Evolutionary conservation across 2,329 filamentous ascomycete genomes (phyloP).

Genomic region (Hypoxylon sp.): DNA sequence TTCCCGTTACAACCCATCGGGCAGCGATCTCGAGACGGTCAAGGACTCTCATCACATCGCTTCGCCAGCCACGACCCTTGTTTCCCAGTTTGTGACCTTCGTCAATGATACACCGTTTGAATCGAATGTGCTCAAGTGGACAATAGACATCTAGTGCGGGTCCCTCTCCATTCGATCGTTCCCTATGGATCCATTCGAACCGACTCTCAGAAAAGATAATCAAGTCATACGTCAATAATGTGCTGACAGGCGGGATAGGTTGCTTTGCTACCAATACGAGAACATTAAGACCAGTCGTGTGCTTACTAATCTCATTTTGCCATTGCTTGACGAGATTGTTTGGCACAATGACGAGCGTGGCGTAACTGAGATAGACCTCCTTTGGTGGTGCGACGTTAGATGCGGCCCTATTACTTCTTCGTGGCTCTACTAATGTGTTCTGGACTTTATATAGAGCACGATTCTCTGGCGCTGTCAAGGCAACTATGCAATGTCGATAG

Average conservation of each 20-base stretch:
- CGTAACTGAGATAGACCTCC: constrained; percentile 74
- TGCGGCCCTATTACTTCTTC: constrained; percentile 58
- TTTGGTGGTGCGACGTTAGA: constrained; percentile 55
- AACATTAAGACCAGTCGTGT: constrained; percentile 77
- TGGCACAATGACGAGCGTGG: constrained; percentile 85
- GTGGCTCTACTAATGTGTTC: constrained; percentile 60
- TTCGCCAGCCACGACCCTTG: constrained; percentile 67
- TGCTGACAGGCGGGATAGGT: constrained; percentile 68
- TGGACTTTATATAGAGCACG: constrained; percentile 71
- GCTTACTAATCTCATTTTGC: constrained; percentile 83
- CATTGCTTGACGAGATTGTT: constrained; percentile 88
- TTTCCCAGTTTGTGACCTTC: constrained; percentile 91
- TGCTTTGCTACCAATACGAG: constrained; percentile 72
- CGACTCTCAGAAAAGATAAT: constrained; percentile 81
- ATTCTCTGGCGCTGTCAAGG: constrained; percentile 66
- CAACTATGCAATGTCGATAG: constrained; percentile 68
- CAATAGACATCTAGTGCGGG: constrained; percentile 60
- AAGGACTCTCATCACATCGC: constrained; percentile 67
- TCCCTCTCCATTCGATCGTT: constrained; percentile 58
- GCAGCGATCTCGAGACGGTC: constrained; percentile 75
- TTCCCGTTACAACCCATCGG: constrained; percentile 92
- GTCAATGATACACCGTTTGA: constrained; percentile 91
- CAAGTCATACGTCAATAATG: constrained; percentile 79
- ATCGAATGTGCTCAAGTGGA: constrained; percentile 79
- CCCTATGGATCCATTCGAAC: constrained; percentile 75